A percentile compares a stretch with the other conserved stretches of the same genome.
These are phyloP conservation scores for Auricularia auricula-judae DNA, from an alignment of 768 basidiomycete species.

Conservation along the genomic window DNA sequence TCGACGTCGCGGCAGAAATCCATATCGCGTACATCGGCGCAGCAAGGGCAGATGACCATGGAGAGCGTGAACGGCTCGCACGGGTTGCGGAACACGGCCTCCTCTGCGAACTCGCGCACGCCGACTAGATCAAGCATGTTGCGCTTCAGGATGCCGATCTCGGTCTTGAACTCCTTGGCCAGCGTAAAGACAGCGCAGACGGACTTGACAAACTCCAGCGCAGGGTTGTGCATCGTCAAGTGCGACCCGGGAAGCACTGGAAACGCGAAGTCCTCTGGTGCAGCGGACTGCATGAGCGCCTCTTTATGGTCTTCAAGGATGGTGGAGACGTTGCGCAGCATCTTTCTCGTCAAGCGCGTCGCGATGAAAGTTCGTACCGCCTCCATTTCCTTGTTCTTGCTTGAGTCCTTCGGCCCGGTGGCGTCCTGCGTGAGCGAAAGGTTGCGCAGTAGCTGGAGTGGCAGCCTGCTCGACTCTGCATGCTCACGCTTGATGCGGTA, in stretches of 20 bases:
- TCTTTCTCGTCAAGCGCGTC: slow-evolving; percentile 66
- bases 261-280: slow-evolving; percentile 61
- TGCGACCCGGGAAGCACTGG: slow-evolving; percentile 82
- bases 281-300: slow-evolving; percentile 32
- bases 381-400: slow-evolving; percentile 60
- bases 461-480: slow-evolving; percentile 50
- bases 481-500: slow-evolving; percentile 61
- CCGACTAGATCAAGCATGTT: slow-evolving; percentile 82
- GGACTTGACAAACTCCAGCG: slow-evolving; percentile 84
- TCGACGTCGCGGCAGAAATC: slow-evolving; percentile 93
- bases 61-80: slow-evolving; percentile 78
- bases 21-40: slow-evolving; percentile 78
- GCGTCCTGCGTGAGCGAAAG: slow-evolving; percentile 38
- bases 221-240: slow-evolving; percentile 64
- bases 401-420: slow-evolving; percentile 51
- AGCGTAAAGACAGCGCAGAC: slow-evolving; percentile 71
- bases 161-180: slow-evolving; percentile 70
- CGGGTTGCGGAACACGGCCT: slow-evolving; percentile 83
- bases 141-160: slow-evolving; percentile 80
- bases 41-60: slow-evolving; percentile 81
- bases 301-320: slow-evolving; percentile 50
- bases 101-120: slow-evolving; percentile 74
- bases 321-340: slow-evolving; percentile 56
- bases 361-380: slow-evolving; percentile 65
- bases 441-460: slow-evolving; percentile 62